Evolutionary conservation across 2,329 filamentous ascomycete genomes (phyloP).

Genomic region (Exophiala dermatitidis): DNA sequence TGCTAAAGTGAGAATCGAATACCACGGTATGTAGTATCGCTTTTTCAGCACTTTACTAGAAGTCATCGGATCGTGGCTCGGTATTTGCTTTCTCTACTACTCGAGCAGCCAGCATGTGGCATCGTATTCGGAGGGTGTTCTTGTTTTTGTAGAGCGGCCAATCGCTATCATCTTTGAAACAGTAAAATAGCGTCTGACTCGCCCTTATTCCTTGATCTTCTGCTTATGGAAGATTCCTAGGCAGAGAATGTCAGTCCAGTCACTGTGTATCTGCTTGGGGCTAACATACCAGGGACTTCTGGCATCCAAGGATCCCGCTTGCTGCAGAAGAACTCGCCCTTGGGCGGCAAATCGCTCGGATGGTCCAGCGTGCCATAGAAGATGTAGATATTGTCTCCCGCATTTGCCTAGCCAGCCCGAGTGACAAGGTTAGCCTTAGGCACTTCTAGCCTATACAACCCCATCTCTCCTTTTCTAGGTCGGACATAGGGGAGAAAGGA

Average conservation of each 20-base stretch:
- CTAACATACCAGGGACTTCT: conserved; percentile 38
- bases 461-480: not conserved
- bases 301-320: conserved; percentile 46
- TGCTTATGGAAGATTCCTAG: conserved; percentile 43
- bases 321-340: conserved; percentile 51
- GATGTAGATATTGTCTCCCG: conserved; percentile 36
- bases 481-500: not conserved
- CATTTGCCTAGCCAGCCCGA: conserved; percentile 16
- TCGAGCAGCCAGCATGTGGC: no score
- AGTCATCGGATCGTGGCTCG: no score
- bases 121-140: no score
- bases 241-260: not conserved
- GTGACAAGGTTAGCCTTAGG: not conserved
- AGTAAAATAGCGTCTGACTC: no score
- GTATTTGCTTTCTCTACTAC: no score
- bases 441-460: not conserved
- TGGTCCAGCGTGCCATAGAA: conserved; percentile 47
- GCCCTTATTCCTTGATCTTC: conserved; percentile 37
- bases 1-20: no score
- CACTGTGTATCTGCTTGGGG: not conserved
- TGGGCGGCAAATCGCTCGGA: conserved; percentile 43
- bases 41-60: no score
- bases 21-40: no score
- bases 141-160: no score
- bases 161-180: no score